A percentile compares a stretch with the other conserved stretches of the same genome.
These are phyloP conservation scores for Gilbertella persicaria DNA, from an alignment of 371 early-diverging fungal species.

Conservation along the genomic window DNA sequence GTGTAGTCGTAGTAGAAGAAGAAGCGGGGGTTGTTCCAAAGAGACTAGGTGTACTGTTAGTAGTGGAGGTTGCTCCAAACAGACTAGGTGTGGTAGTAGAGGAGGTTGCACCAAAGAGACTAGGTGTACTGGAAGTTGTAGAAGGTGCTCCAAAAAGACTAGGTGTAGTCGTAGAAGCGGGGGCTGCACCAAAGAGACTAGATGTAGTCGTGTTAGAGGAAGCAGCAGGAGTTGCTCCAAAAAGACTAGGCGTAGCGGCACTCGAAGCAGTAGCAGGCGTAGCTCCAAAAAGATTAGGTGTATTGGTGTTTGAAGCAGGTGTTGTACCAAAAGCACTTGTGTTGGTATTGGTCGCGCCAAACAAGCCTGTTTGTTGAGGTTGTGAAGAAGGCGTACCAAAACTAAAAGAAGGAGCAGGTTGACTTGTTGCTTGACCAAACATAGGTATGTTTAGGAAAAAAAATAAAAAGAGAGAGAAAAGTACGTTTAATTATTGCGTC, in stretches of 20 bases:
- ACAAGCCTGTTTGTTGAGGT: too few species aligned
- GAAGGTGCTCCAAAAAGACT: constrained; percentile 2
- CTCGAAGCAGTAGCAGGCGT: not conserved
- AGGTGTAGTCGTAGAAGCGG: not conserved
- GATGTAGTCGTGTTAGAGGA: not conserved
- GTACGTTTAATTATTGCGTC: too few species aligned
- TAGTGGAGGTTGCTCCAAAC: constrained; percentile 1
- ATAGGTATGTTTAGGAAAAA: too few species aligned
- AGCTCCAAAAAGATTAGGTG: not conserved
- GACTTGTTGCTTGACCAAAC: constrained; percentile 1
- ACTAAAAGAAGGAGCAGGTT: not conserved
- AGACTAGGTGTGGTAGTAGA: not conserved
- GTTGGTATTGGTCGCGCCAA: too few species aligned
- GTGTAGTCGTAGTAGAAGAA: not conserved
- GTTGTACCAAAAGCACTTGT: constrained; percentile 1
- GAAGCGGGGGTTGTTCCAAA: not conserved
- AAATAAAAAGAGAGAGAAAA: too few species aligned
- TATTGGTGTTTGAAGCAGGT: constrained; percentile 1
- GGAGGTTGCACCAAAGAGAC: constrained; percentile 1
- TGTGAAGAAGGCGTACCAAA: too few species aligned
- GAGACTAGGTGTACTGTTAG: not conserved
- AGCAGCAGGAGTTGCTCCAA: constrained; percentile 5
- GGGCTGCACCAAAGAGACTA: constrained; percentile 1
- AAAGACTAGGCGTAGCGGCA: too few species aligned
- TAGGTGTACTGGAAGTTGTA: not conserved